Conservation (phyloP, 768 basidiomycete genomes). For the Auricularia sp. region DNA sequence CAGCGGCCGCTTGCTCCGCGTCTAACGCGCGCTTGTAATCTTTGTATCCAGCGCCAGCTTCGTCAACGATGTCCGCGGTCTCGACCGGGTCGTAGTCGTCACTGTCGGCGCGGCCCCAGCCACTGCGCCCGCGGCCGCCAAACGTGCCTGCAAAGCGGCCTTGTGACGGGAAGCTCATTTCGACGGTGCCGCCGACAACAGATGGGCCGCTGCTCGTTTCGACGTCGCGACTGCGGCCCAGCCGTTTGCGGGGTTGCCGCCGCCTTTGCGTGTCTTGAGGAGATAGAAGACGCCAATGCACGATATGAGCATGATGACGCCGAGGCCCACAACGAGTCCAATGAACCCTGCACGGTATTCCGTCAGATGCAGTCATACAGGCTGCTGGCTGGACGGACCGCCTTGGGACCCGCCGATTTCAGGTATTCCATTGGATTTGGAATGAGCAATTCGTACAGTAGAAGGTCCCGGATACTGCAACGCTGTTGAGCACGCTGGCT, state of each 20-base stretch:
- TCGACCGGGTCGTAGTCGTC: background rate
- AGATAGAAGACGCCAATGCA: conserved; percentile 48
- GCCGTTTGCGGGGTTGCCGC: conserved; percentile 11
- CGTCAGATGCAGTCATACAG: background rate
- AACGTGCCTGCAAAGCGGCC: background rate
- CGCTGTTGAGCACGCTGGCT: background rate
- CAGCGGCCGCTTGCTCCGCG: background rate
- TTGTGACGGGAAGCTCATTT: background rate
- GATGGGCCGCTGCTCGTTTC: background rate
- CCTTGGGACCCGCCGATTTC: conserved; percentile 42
- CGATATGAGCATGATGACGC: conserved; percentile 42
- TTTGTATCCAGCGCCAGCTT: background rate
- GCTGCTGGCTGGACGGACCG: conserved; percentile 25
- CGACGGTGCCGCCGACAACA: background rate
- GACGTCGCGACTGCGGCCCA: background rate
- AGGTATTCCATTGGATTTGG: conserved; percentile 25
- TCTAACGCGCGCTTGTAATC: background rate
- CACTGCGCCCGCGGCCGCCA: background rate
- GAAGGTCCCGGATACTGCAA: background rate
- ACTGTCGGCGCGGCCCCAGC: background rate
- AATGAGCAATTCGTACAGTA: background rate
- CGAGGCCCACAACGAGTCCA: conserved; percentile 45
- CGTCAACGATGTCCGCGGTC: background rate
- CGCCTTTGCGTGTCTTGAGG: conserved; percentile 38
- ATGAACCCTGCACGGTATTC: conserved; percentile 41